A percentile compares a stretch with the other conserved stretches of the same genome.
phyloP scores from a whole-genome alignment of 1,139 yeast genomes.

The Meyerozyma smithsonii region DNA sequence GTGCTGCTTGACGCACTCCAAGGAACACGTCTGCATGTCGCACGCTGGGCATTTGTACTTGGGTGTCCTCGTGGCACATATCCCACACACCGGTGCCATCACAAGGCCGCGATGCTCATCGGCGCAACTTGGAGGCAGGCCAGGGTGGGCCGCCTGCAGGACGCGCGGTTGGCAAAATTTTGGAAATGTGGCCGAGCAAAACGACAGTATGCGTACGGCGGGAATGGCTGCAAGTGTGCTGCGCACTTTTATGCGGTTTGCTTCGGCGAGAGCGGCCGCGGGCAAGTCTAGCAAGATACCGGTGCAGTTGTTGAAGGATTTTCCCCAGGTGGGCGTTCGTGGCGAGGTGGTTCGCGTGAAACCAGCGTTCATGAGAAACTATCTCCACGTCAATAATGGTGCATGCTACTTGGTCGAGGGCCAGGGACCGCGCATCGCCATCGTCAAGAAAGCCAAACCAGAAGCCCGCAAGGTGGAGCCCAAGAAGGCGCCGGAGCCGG shows the following conservation, averaged over 20 bases:
- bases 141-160: not conserved
- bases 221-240: not conserved
- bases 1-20: conserved; percentile 68
- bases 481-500: conserved; percentile 6
- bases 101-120: conserved; percentile 2
- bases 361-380: conserved; percentile 81
- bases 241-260: not conserved
- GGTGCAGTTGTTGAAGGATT: conserved; percentile 70
- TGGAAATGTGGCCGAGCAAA: not conserved
- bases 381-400: conserved; percentile 62
- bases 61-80: conserved; percentile 42
- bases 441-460: conserved; percentile 33
- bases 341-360: conserved; percentile 78
- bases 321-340: conserved; percentile 52
- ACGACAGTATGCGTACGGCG: not conserved
- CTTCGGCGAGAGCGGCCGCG: not conserved
- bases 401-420: conserved; percentile 63
- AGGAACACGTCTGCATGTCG: conserved; percentile 58
- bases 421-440: conserved; percentile 57
- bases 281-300: conserved; percentile 31
- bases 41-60: conserved; percentile 91
- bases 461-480: conserved; percentile 7
- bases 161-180: not conserved
- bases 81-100: not conserved
- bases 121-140: not conserved